A percentile compares a stretch with the other conserved stretches of the same genome.
Conservation (phyloP, 257 asterid genomes). For the Orobanche coerulescens region DNA sequence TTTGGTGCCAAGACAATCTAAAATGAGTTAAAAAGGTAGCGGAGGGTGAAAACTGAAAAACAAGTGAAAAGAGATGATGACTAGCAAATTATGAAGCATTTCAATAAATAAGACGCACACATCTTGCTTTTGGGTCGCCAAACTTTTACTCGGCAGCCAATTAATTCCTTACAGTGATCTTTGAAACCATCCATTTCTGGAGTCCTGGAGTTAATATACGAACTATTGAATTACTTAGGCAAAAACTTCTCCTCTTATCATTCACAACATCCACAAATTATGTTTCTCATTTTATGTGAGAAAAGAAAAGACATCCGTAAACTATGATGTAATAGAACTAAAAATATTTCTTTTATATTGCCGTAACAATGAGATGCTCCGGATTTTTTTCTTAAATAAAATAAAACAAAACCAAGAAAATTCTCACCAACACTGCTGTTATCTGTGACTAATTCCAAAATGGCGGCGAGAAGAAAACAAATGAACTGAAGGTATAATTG, state of each 20-base stretch:
- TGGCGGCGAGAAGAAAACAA: too few relatives aligned
- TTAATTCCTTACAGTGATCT: conserved; percentile 37
- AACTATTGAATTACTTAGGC: not conserved
- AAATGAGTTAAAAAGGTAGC: not conserved
- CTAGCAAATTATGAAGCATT: not conserved
- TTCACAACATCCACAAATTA: too few relatives aligned
- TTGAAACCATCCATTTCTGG: conserved; percentile 20
- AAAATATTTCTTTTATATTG: not conserved
- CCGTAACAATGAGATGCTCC: not conserved
- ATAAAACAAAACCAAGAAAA: too few relatives aligned
- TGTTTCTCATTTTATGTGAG: too few relatives aligned
- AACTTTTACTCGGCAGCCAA: conserved; percentile 44
- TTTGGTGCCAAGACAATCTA: not conserved
- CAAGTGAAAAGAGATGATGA: not conserved
- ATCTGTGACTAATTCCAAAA: too few relatives aligned
- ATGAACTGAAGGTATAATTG: too few relatives aligned
- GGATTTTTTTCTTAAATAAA: too few relatives aligned
- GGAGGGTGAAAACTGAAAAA: conserved; percentile 2
- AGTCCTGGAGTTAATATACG: conserved; percentile 26
- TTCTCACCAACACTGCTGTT: too few relatives aligned
- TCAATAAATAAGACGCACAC: conserved; percentile 28
- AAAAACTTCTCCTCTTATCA: not conserved
- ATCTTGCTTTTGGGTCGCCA: conserved; percentile 42
- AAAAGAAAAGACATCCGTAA: not conserved
- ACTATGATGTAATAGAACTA: not conserved